Evolutionary conservation across 768 basidiomycete genomes (phyloP), one percentile per base, ranked within the genome.

Genomic region (Auriculariales sp.): DNA sequence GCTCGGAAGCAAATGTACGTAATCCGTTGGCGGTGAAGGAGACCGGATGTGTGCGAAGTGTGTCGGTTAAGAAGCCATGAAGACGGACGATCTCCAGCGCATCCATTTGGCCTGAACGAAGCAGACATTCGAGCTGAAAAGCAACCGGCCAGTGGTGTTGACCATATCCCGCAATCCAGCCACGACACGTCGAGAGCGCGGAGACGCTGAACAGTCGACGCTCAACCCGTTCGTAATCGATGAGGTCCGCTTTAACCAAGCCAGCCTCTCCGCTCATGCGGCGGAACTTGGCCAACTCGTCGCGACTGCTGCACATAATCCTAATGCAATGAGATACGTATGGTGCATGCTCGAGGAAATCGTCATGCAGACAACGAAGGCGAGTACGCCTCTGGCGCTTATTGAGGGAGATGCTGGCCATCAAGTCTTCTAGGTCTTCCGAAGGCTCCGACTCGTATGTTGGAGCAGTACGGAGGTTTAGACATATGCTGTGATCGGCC

Each of bases 311-410:
- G 55, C 73, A 78, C 14, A 77, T 63, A 5, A 81, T 56, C 19
- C 79, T 73, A 27, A 80, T 57, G 4, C 68, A 69, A 10, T 70
- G 58, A n/a, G 77, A 78, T 3, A 71, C 64, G 54, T 70, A 82
- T 0, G 77, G 73, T 1, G 69, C 39, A 19, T 44, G 39, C 9
- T 7, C 6, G 22, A 9, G 5, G 19, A 44, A 44, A 10, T 44
- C 39, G 7, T 44, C 39, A 19, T 44, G 15, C 22, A 44, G 15
- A 4, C 9, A 9, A 12, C 12, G 17, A 12, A 44, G 7, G 39
- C 39, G 39, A 12, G 15, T 44, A 25, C 39, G 39, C 5, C 39
- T 12, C n/a, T n/a, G n/a, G n/a, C n/a, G n/a, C n/a, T n/a, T n/a
- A n/a, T n/a, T n/a, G n/a, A n/a, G n/a, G n/a, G n/a, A n/a, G n/a